Base-by-base conservation (phyloP, 495 filamentous ascomycete species). In the Xylaria curta region DNA sequence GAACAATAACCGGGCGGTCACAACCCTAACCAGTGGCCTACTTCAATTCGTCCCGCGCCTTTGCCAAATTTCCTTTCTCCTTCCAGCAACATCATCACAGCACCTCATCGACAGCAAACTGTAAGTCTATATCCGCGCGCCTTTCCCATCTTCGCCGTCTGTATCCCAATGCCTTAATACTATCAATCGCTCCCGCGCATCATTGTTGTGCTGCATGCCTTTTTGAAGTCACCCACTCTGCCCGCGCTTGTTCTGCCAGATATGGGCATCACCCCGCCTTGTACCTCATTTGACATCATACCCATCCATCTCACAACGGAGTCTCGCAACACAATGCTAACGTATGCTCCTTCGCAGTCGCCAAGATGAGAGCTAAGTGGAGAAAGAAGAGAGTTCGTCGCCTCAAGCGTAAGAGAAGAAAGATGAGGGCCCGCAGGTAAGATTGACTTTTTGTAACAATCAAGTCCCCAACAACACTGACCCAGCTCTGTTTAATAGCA, bases 331-430 rank as follows among this genome's bases (percentile, higher is more conserved):
- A 46, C 12, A 4, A 28, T 70, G 66, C 74, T 78, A 72, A 76
- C 63, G 68, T 17, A 3, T 47, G 76, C 69, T 77, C 70, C 71
- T 75, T 78, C 69, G 19, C 28, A 79, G 78, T 75, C 72, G 78
- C 87, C 90, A 95, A 89, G 90, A 97, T 97, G 94, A 94, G 94
- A 94, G 93, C 93, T 79, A 97, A 97, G 88, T 97, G 94, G 94
- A 94, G 94, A 90, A 98, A 98, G 93, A 98, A 98, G 94, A 89
- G 95, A 82, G 94, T 97, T 87, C 91, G 95, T 75, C 91, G 95
- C 85, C 92, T 98, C 85, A 98, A 98, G 91, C 90, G 93, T 84
- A 98, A 98, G 94, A 91, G 95, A 85, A 95, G 95, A 94, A 98
- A 98, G 94, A 96, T 94, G 86, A 91, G 95, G 82, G 95, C 94